Base-by-base conservation (phyloP, 176 grass and related monocot genomes). In the Luzula sylvatica region DNA sequence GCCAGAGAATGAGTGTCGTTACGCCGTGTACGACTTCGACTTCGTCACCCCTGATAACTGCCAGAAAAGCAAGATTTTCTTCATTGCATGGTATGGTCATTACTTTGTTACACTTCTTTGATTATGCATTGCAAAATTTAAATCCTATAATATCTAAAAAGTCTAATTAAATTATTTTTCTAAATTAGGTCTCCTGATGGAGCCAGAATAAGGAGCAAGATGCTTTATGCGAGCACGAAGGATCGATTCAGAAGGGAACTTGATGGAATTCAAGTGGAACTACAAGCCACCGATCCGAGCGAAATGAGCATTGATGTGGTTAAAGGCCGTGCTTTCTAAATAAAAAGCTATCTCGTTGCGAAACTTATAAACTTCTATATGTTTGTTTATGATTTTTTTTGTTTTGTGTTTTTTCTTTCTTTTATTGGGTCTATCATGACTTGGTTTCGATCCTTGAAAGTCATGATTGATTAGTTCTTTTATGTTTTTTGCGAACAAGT, bases 21-120 rank as follows among this genome's bases (percentile, higher is more conserved):
- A 89, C 58, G 85, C 85, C 17, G 81, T 89, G 39, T 89, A 79
- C 22, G 85, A 89, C 46, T 77, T 92, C 52, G 87, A 93, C 70
- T 93, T 93, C 69, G 61, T 74, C 46, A 72, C 87, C 44, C 55
- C 49, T 5, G 87, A 94, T 78, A 87, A 94, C 78, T 94, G 87
- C 63, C 87, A 94, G 75, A 94, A 94, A 71, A 94, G 87, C 87
- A 94, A 94, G 75, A 87, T 94, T 63, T 82, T 94, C 78, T 94
- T 94, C 78, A 78, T 88, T 70, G 77, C 83, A 18, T 88, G 83
- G 83, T 87, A 72, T 11, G 9, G 9, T 9, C 5, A 35, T 35
- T 35, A 35, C 30, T 7, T 7, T 35, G n/a, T n/a, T n/a, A n/a
- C n/a, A n/a, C n/a, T n/a, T n/a, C n/a, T n/a, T n/a, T 35, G 30